These are phyloP conservation scores for Fusarium sp. DNA, from an alignment of 2,329 filamentous ascomycete species.

Conservation along the genomic window DNA sequence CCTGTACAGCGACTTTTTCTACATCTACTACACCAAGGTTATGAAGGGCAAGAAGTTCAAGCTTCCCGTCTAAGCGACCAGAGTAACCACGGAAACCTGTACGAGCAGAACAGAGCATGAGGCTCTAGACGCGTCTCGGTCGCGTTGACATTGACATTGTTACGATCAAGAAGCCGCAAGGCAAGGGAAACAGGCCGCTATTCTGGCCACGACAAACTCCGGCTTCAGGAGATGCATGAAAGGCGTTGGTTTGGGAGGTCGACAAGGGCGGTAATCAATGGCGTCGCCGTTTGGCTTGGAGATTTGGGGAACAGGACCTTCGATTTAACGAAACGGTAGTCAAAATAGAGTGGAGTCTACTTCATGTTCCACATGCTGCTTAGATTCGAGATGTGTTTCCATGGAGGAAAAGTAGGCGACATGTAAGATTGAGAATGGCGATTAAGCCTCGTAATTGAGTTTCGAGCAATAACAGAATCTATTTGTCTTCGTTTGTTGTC, in stretches of 20 bases:
- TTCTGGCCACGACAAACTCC: slow-evolving; percentile 39
- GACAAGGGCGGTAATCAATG: slow-evolving; percentile 44
- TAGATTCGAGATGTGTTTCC: not conserved
- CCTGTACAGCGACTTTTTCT: slow-evolving; percentile 99
- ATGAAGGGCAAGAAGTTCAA: slow-evolving; percentile 91
- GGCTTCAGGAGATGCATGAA: slow-evolving; percentile 47
- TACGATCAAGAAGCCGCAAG: slow-evolving; percentile 33
- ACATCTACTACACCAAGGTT: slow-evolving; percentile 98
- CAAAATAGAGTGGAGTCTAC: slow-evolving; percentile 43
- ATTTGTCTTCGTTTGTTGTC: not conserved
- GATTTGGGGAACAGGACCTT: slow-evolving; percentile 27
- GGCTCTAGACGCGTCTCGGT: slow-evolving; percentile 20
- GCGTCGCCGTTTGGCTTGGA: slow-evolving; percentile 45
- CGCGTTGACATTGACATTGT: slow-evolving; percentile 15
- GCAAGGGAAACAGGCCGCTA: slow-evolving; percentile 25
- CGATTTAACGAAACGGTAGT: slow-evolving; percentile 38
- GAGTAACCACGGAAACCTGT: slow-evolving; percentile 9
- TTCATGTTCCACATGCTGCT: slow-evolving; percentile 22
- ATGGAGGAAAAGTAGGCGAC: not conserved
- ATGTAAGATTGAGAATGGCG: not conserved
- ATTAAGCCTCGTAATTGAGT: slow-evolving; percentile 10
- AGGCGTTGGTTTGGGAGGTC: slow-evolving; percentile 48
- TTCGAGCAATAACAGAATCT: not conserved
- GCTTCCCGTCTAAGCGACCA: slow-evolving; percentile 74
- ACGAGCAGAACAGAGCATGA: slow-evolving; percentile 24